These are phyloP conservation scores for Nidula niveotomentosa DNA, from an alignment of 1,284 basidiomycete genomes.

Conservation along the genomic window DNA sequence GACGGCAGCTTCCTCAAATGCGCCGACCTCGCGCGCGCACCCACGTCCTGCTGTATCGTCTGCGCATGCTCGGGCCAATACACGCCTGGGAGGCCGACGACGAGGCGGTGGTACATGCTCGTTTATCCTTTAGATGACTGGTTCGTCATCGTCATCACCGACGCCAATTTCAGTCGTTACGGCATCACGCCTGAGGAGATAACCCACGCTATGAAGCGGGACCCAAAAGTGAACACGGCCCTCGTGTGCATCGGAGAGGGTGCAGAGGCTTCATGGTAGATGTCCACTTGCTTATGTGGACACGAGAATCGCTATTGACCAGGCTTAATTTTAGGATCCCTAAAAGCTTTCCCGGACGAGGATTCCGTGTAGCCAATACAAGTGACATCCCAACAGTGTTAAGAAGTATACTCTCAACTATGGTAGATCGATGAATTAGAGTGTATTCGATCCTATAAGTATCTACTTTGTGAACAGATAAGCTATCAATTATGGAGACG, in stretches of 20 bases:
- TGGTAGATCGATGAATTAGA: slow-evolving; percentile 42
- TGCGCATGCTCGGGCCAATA: slow-evolving; percentile 56
- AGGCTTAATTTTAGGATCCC: slow-evolving; percentile 48
- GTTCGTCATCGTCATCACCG: slow-evolving; percentile 69
- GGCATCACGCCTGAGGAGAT: slow-evolving; percentile 61
- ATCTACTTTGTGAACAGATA: no score
- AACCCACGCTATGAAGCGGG: slow-evolving; percentile 52
- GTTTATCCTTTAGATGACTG: slow-evolving; percentile 48
- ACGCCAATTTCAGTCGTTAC: slow-evolving; percentile 67
- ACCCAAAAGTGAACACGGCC: slow-evolving; percentile 64
- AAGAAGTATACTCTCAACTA: slow-evolving; percentile 47
- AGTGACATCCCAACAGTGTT: slow-evolving; percentile 50
- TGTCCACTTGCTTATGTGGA: not conserved
- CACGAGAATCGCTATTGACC: slow-evolving; percentile 1
- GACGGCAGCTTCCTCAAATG: slow-evolving; percentile 79
- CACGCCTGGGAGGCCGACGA: slow-evolving; percentile 77
- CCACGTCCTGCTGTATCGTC: slow-evolving; percentile 70
- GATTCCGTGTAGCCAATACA: slow-evolving; percentile 47
- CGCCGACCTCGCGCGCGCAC: slow-evolving; percentile 61
- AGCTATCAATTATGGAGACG: no score
- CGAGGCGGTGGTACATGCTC: slow-evolving; percentile 83
- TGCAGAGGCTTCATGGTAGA: slow-evolving; percentile 59
- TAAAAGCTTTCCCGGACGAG: slow-evolving; percentile 48
- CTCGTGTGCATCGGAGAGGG: slow-evolving; percentile 72
- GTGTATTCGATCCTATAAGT: no score